These are phyloP conservation scores for Spergularia azorica DNA, from an alignment of 179 eudicot genomes.

Conservation along the genomic window DNA sequence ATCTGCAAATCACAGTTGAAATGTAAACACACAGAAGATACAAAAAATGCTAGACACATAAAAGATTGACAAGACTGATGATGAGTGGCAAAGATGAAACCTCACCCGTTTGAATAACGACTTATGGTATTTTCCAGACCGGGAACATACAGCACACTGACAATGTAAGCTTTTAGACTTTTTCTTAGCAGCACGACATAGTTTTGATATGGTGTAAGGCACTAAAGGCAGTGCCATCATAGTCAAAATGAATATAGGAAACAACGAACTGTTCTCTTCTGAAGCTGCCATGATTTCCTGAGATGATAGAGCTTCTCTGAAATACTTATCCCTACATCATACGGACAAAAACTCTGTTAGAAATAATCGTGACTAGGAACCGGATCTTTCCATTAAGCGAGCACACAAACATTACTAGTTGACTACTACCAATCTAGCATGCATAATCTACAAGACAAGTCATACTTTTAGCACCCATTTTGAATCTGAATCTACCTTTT, in stretches of 20 bases:
- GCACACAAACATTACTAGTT: slow-evolving; percentile 1
- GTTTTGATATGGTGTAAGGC: slow-evolving; percentile 77
- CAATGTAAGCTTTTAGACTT: slow-evolving; percentile 67
- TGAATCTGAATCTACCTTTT: background rate
- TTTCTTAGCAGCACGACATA: slow-evolving; percentile 69
- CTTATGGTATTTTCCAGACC: slow-evolving; percentile 85
- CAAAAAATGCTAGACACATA: background rate
- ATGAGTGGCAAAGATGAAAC: slow-evolving; percentile 3
- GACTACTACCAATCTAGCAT: background rate
- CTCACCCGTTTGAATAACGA: slow-evolving; percentile 66
- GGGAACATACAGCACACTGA: slow-evolving; percentile 68
- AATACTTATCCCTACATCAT: slow-evolving; percentile 23
- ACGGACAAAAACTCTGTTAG: slow-evolving; percentile 10
- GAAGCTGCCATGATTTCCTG: slow-evolving; percentile 63
- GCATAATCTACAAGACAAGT: background rate
- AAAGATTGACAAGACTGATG: background rate
- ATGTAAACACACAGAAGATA: background rate
- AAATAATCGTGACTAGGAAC: background rate
- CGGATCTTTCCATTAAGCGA: background rate
- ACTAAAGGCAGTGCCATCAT: slow-evolving; percentile 85
- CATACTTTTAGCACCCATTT: background rate
- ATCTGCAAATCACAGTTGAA: slow-evolving; percentile 42
- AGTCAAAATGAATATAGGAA: slow-evolving; percentile 83
- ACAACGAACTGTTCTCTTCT: slow-evolving; percentile 79
- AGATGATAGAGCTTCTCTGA: slow-evolving; percentile 19